Evolutionary conservation across 345 rosid genomes (phyloP), one percentile per base, ranked within the genome.

Genomic region (Eucalyptus urophylla): DNA sequence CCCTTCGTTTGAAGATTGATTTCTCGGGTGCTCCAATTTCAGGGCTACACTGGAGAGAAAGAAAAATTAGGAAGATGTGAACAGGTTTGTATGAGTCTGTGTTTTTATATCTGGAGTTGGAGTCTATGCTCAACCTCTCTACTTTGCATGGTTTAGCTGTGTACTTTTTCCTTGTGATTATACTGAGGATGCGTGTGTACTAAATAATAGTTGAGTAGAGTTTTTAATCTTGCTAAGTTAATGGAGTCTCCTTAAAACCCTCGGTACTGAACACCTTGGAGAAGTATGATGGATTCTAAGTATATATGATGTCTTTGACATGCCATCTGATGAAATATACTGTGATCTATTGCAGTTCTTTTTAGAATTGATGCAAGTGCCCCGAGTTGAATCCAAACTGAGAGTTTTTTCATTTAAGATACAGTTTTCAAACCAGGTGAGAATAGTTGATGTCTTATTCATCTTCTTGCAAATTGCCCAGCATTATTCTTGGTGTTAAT

Each of bases 21-120:
- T 25, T 87, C 58, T 25, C 58, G 17, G 86, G 87, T n/a, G 33
- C 49, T 91, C 86, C 33, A 33, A 92, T 88, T 92, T 87, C 90
- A 96, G 99, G 96, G 97, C 65, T 96, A 96, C 91, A 95, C 86
- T 65, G 98, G 99, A 90, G 99, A 97, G 80, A 95, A 92, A 91
- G 96, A 95, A 25, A 96, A 95, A 92, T 93, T 97, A 86, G 99
- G 99, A 91, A 97, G 94, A 93, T 97, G 99, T 88, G 99, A 97
- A 92, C 95, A 92, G 96, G 99, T 97, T 85, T 86, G 89, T 91
- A 54, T 40, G 58, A 53, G 58, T 53, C 58, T 53, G 22, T 51
- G 58, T 53, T 53, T 53, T 19, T 53, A 53, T 53, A 53, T 53
- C 58, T 76, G 47, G 85, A 19, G 27, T 76, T 76, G 47, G 29